phyloP scores from a whole-genome alignment of 140 eudicot species.

The Ambrosia hybrid region DNA sequence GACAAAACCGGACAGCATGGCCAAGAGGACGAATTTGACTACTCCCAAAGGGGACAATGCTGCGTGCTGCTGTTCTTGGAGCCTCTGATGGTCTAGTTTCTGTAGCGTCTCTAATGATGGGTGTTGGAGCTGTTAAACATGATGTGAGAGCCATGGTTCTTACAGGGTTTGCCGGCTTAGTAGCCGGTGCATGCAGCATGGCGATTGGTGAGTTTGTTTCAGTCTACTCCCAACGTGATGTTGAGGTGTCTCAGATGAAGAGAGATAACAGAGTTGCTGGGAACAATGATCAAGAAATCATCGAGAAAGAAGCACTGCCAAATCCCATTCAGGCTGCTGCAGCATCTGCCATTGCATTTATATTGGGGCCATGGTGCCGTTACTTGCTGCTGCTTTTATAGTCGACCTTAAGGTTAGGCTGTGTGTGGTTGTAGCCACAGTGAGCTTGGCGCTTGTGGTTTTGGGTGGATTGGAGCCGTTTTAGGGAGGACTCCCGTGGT shows the following conservation, averaged over 20 bases:
- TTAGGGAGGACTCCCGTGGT: conserved; percentile 32
- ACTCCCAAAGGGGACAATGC: conserved; percentile 52
- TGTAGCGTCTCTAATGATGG: conserved; percentile 52
- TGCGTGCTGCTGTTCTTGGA: conserved; percentile 59
- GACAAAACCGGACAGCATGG: conserved; percentile 4
- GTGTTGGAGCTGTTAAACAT: conserved; percentile 50
- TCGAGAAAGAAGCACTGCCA: conserved; percentile 30
- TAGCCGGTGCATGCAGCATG: too few relatives aligned
- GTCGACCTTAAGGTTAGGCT: conserved; percentile 37
- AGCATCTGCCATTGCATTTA: conserved; percentile 48
- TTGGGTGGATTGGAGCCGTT: conserved; percentile 44
- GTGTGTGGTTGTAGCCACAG: conserved; percentile 40
- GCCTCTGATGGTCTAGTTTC: conserved; percentile 59
- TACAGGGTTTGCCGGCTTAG: conserved; percentile 53
- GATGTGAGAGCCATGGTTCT: conserved; percentile 55
- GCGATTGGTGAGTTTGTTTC: too few relatives aligned
- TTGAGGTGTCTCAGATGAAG: conserved; percentile 16
- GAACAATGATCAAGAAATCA: not conserved
- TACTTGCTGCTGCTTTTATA: conserved; percentile 50
- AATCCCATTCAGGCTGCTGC: conserved; percentile 44
- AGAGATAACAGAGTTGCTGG: conserved; percentile 4
- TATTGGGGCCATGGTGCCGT: conserved; percentile 41
- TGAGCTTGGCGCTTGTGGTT: conserved; percentile 32
- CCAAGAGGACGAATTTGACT: conserved; percentile 23
- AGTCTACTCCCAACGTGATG: not conserved